Evolutionary conservation across 129 eudicot genomes (phyloP), one percentile per base, ranked within the genome.

Genomic region (Deinandra increscens): DNA sequence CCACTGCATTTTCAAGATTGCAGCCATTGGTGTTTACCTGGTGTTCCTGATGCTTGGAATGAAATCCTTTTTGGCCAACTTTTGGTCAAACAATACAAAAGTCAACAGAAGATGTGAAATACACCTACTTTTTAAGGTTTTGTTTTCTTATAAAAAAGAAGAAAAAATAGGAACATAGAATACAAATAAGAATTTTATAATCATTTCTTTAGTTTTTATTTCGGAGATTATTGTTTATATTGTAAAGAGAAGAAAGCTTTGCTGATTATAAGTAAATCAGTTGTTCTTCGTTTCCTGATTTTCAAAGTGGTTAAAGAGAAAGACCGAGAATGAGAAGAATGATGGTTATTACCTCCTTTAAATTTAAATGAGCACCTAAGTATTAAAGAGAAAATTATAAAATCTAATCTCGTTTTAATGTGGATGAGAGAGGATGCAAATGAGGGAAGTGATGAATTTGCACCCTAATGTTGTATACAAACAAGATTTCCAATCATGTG

Each of bases 11-110:
- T 45, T 78, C 99, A 94, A 39, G 99, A 94, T 64, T 94, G 99
- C 69, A 89, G 97, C 80, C 99, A 94, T 75, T 94, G 99, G 99
- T 94, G 99, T 75, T 76, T 94, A 48, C 99, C 99, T 0, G 99
- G 97, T 2, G 99, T 94, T 68, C 99, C 99, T 7, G 99, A 94
- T 78, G 70, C 95, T 0, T 94, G 99, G 99, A 94, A 94, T 72
- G 99, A 94, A 72, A 65, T 89, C 14, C 79, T 89, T 10, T 94
- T 83, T 72, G 97, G 96, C 15, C 66, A 89, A 76, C 79, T 89
- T 69, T 75, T 89, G 68, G 80, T 79, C 54, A 85, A 80, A 50
- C 84, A 83, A 42, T 69, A 82, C 81, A 75, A 76, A 78, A 80
- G 76, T 70, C 89, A 81, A 43, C 81, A 70, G 10, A 74, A 72